A percentile compares a stretch with the other conserved stretches of the same genome.
These are phyloP conservation scores for Flaveria linearis DNA, from an alignment of 129 eudicot species.

Conservation along the genomic window DNA sequence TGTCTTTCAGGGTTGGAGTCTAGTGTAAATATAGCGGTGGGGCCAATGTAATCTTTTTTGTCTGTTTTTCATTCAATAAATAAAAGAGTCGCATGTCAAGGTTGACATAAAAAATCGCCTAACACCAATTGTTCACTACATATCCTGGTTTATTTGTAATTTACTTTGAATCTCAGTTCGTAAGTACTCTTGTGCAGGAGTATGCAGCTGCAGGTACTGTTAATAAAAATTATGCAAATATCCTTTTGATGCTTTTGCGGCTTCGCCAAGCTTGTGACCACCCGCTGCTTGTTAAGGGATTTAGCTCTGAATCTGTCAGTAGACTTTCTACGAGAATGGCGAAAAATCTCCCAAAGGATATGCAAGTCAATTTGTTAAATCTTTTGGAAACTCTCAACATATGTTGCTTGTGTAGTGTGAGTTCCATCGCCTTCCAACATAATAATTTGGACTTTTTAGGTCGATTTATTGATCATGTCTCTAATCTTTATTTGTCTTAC, in stretches of 20 bases:
- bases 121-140: not conserved
- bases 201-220: constrained; percentile 97
- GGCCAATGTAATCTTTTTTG: no score
- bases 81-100: no score
- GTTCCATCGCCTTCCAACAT: constrained; percentile 29
- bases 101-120: no score
- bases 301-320: constrained; percentile 62
- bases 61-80: no score
- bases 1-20: no score
- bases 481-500: not conserved
- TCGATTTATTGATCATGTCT: not conserved
- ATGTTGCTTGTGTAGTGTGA: constrained; percentile 67
- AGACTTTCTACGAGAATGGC: constrained; percentile 57
- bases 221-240: constrained; percentile 85
- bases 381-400: constrained; percentile 61
- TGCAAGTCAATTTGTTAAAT: constrained; percentile 50
- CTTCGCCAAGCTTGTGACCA: constrained; percentile 99
- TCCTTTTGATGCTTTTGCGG: constrained; percentile 90
- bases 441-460: not conserved
- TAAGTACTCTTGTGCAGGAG: constrained; percentile 50
- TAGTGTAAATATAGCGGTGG: no score
- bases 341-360: constrained; percentile 57
- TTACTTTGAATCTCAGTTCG: not conserved
- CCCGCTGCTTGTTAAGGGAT: constrained; percentile 83
- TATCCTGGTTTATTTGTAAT: not conserved